These are phyloP conservation scores for Stagonosporopsis chrysanthemi DNA, from an alignment of 2,329 filamentous ascomycete genomes.

Conservation along the genomic window DNA sequence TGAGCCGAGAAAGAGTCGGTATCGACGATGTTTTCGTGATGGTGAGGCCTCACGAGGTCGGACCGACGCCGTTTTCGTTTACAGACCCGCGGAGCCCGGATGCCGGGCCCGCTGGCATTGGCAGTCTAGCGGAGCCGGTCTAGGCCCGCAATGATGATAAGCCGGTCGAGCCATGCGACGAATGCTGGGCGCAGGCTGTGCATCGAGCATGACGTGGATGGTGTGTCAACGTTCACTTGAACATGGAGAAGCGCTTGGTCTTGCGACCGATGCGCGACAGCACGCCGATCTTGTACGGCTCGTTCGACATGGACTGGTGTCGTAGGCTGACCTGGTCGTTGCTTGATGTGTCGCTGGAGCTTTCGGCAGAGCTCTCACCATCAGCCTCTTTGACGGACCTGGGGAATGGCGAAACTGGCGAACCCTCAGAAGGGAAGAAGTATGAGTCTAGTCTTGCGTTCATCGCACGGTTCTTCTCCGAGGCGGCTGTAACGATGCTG, in stretches of 20 bases:
- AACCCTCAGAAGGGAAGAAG: constrained; percentile 41
- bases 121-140: constrained; percentile 25
- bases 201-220: constrained; percentile 27
- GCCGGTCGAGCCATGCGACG: constrained; percentile 19
- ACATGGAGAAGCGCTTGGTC: constrained; percentile 50
- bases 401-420: constrained; percentile 36
- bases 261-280: constrained; percentile 45
- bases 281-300: constrained; percentile 41
- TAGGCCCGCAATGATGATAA: constrained; percentile 28
- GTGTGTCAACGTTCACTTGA: constrained; percentile 39
- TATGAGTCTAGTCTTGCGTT: constrained; percentile 51
- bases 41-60: constrained; percentile 12
- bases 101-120: constrained; percentile 15
- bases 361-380: constrained; percentile 38
- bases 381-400: constrained; percentile 38
- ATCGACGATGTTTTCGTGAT: constrained; percentile 17
- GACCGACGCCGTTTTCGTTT: constrained; percentile 19
- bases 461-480: constrained; percentile 51
- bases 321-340: constrained; percentile 40
- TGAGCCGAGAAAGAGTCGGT: constrained; percentile 9
- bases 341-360: constrained; percentile 48
- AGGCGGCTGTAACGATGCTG: constrained; percentile 44
- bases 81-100: constrained; percentile 21
- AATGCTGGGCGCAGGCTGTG: constrained; percentile 29
- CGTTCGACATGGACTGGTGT: constrained; percentile 41